These are phyloP conservation scores for Colletotrichum higginsianum DNA, from an alignment of 2,329 filamentous ascomycete species.

Conservation along the genomic window DNA sequence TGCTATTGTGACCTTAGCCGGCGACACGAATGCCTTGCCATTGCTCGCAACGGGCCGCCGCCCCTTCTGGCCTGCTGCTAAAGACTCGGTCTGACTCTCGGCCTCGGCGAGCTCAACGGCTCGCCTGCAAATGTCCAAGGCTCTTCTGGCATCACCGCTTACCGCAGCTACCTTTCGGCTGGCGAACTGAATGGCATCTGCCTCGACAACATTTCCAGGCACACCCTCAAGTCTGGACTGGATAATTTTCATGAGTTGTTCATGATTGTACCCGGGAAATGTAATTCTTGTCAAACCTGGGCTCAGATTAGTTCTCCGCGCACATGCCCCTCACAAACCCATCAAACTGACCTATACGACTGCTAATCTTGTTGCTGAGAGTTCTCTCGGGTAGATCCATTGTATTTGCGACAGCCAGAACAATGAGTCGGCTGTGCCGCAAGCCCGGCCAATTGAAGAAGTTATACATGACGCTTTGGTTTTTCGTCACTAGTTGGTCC, in stretches of 20 bases:
- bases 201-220: conserved; percentile 88
- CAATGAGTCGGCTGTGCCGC: conserved; percentile 91
- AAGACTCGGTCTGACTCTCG: conserved; percentile 66
- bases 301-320: not conserved
- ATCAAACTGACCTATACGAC: conserved; percentile 74
- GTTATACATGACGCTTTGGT: conserved; percentile 99
- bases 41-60: conserved; percentile 48
- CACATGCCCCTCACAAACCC: conserved; percentile 3
- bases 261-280: conserved; percentile 96
- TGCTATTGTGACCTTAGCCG: conserved; percentile 84
- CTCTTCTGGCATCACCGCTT: conserved; percentile 91
- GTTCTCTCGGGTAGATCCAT: conserved; percentile 98
- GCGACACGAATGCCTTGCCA: conserved; percentile 52
- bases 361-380: conserved; percentile 98
- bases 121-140: conserved; percentile 93
- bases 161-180: conserved; percentile 97
- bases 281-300: conserved; percentile 89
- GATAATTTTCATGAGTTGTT: conserved; percentile 97
- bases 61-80: conserved; percentile 73
- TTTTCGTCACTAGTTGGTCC: conserved; percentile 97
- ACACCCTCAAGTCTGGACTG: conserved; percentile 93
- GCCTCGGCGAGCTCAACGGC: conserved; percentile 95
- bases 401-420: conserved; percentile 97
- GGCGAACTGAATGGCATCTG: conserved; percentile 96
- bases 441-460: conserved; percentile 99